Evolutionary conservation across 257 asterid genomes (phyloP).

Genomic region (Galeopsis tetrahit): DNA sequence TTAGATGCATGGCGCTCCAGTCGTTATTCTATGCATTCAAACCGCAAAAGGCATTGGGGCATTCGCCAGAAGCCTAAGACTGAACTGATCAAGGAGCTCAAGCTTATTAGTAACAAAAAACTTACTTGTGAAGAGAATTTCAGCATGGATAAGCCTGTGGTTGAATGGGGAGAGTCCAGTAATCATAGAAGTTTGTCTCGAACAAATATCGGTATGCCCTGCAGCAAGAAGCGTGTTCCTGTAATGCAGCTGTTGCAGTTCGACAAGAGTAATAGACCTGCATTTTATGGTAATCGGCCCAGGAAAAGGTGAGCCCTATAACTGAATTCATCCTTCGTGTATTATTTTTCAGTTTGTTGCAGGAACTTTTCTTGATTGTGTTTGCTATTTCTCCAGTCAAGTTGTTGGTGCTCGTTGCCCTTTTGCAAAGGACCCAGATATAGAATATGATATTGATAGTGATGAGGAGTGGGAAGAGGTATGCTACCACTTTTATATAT

Average conservation of each 20-base stretch:
- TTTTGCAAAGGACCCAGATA: constrained; percentile 69
- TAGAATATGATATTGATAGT: constrained; percentile 90
- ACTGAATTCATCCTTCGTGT: constrained; percentile 13
- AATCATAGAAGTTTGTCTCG: constrained; percentile 40
- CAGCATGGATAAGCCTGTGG: constrained; percentile 53
- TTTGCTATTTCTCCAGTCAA: constrained; percentile 58
- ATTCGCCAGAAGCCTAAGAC: constrained; percentile 79
- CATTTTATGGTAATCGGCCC: constrained; percentile 90
- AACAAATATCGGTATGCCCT: constrained; percentile 32
- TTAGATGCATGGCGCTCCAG: constrained; percentile 59
- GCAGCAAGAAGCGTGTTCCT: constrained; percentile 37
- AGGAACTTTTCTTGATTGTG: constrained; percentile 26
- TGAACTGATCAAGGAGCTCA: constrained; percentile 77
- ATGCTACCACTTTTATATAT: constrained; percentile 35
- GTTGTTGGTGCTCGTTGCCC: constrained; percentile 69
- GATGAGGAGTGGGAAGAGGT: constrained; percentile 99
- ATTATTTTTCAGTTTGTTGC: constrained; percentile 17
- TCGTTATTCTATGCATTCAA: constrained; percentile 48
- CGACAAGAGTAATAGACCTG: constrained; percentile 90
- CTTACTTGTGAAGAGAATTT: constrained; percentile 52
- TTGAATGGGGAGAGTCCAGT: constrained; percentile 57
- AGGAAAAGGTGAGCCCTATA: constrained; percentile 61
- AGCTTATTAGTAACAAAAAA: constrained; percentile 69
- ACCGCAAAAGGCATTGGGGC: constrained; percentile 67
- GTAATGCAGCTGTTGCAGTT: constrained; percentile 81